Percentiles rank a stretch among this genome's conserved stretches.
phyloP scores from a whole-genome alignment of 108 stramenopile genomes.

The Chaetoceros muelleri region DNA sequence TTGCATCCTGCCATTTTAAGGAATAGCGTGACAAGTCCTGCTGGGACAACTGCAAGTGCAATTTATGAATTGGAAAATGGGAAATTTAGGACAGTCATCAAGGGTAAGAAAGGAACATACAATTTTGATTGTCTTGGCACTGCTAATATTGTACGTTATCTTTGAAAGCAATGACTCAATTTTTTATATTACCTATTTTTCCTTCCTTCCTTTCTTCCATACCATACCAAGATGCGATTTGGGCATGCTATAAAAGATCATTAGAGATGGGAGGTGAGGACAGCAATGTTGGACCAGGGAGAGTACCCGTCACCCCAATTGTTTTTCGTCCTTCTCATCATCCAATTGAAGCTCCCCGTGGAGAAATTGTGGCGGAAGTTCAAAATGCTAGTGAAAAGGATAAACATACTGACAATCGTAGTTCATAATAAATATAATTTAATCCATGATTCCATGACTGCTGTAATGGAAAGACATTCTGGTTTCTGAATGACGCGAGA shows the following conservation, averaged over 20 bases:
- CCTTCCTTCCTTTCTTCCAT: neutral
- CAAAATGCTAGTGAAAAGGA: too few species aligned
- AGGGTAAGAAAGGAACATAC: constrained; percentile 21
- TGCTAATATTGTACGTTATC: neutral
- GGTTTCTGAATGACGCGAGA: too few species aligned
- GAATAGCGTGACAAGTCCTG: constrained; percentile 88
- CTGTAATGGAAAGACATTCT: too few species aligned
- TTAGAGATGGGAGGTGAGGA: constrained; percentile 74
- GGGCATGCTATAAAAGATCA: constrained; percentile 77
- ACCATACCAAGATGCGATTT: constrained; percentile 44
- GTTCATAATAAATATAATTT: too few species aligned
- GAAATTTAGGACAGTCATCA: constrained; percentile 80
- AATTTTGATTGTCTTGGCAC: constrained; percentile 15
- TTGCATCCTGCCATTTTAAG: constrained; percentile 75
- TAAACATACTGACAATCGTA: too few species aligned
- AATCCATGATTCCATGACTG: too few species aligned
- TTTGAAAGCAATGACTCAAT: neutral
- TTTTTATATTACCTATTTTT: too few species aligned
- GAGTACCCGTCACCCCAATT: constrained; percentile 2
- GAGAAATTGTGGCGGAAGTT: too few species aligned
- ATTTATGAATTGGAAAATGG: constrained; percentile 91
- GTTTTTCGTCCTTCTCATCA: neutral
- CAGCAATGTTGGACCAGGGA: constrained; percentile 57
- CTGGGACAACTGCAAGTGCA: constrained; percentile 87
- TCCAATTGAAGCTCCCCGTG: neutral